Evolutionary conservation across 495 filamentous ascomycete genomes (phyloP), one percentile per base, ranked within the genome.

Genomic region (Cenococcum geophilum): DNA sequence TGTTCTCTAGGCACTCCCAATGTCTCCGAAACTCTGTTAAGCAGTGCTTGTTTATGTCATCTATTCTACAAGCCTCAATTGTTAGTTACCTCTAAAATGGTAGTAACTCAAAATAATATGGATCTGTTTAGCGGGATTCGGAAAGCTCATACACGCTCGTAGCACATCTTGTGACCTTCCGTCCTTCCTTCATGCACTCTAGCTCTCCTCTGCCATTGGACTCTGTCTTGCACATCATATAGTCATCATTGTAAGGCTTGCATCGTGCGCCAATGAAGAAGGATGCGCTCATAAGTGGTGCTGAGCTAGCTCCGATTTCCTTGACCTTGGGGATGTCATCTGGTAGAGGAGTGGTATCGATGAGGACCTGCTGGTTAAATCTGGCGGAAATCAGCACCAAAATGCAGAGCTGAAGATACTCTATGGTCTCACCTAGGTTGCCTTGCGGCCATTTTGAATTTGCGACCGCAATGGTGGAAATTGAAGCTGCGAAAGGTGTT

Each of bases 261-360:
- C 93, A 99, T 68, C 92, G 85, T 62, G 90, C 91, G 51, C 93
- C 93, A 73, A 99, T 99, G 72, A 97, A 97, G 81, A 86, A 99
- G n/a, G 90, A 83, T 18, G 93, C 95, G 63, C 88, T 92, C 36
- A 91, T 76, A 23, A 99, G 80, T 42, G 93, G 95, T 18, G 92
- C 95, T 47, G 91, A 96, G 62, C 85, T 93, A 52, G 89, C 81
- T 56, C 93, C 93, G 67, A 97, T 82, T 74, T 99, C 93, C 64
- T 88, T 79, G 65, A 99, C 93, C 65, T 85, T 82, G 72, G 93
- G 93, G 74, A 99, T 91, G 68, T 85, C 83, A 71, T 87, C 82
- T 58, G 93, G 93, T 71, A 97, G 88, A 68, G 93, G 93, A 62
- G 95, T 96, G 66, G 89, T 92, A 82, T 99, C 95, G 78, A 93